These are phyloP conservation scores for Calonectria naviculata DNA, from an alignment of 2,329 filamentous ascomycete genomes.

Conservation along the genomic window DNA sequence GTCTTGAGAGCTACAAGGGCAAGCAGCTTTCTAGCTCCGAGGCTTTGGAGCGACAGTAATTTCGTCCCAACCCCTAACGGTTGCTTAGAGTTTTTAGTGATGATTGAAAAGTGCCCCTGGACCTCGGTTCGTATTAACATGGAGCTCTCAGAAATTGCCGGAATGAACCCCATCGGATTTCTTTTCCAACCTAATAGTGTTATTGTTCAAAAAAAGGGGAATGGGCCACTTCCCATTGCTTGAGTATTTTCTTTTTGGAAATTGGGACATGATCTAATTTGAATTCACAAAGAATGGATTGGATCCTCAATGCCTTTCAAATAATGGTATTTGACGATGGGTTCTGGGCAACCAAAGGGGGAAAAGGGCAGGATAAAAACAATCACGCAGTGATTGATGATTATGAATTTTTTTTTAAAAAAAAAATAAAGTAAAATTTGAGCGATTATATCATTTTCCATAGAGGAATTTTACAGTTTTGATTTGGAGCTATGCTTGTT, in stretches of 20 bases:
- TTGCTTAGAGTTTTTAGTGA: background rate
- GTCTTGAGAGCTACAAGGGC: slow-evolving; percentile 66
- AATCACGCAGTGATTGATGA: slow-evolving; percentile 2
- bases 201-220: too few relatives aligned
- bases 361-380: background rate
- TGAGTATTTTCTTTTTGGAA: too few relatives aligned
- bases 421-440: slow-evolving; percentile 11
- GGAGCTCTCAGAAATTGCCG: background rate
- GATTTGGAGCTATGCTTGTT: slow-evolving; percentile 14
- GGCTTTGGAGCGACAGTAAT: slow-evolving; percentile 59
- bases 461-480: slow-evolving; percentile 23
- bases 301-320: background rate
- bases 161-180: background rate
- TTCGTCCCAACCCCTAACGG: background rate
- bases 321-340: background rate
- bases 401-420: background rate
- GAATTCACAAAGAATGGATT: too few relatives aligned
- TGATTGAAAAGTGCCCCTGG: background rate
- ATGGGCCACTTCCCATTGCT: too few relatives aligned
- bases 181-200: background rate
- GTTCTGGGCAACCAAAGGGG: background rate
- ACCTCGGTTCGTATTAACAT: background rate
- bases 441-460: slow-evolving; percentile 14
- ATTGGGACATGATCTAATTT: too few relatives aligned
- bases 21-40: slow-evolving; percentile 64